Evolutionary conservation across 139 green algal genomes (phyloP).

Genomic region (Micractinium conductrix): DNA sequence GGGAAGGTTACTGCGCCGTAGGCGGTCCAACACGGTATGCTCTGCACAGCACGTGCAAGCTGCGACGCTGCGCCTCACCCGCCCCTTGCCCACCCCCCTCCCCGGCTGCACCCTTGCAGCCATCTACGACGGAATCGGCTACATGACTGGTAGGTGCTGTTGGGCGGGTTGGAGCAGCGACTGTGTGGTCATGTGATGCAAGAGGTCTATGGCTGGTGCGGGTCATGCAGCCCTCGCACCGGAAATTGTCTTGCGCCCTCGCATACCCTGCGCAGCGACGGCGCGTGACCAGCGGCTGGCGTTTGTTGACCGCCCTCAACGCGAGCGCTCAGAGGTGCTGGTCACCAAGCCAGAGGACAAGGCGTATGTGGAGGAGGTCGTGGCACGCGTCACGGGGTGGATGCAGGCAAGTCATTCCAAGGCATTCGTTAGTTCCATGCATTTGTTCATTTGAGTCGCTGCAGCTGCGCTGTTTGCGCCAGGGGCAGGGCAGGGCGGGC

Average conservation of each 20-base stretch:
- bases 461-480: neutral
- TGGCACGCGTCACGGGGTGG: conserved; percentile 57
- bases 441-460: no score
- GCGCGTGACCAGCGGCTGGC: conserved; percentile 36
- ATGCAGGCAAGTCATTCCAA: conserved; percentile 27
- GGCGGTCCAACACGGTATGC: no score
- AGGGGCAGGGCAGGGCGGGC: neutral
- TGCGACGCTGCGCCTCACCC: no score
- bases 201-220: no score
- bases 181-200: no score
- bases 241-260: no score
- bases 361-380: conserved; percentile 44
- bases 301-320: neutral
- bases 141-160: conserved; percentile 57
- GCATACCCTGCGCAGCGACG: neutral
- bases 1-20: no score
- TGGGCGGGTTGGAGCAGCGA: neutral
- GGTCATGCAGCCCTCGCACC: neutral
- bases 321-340: conserved; percentile 35
- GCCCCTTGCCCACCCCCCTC: no score
- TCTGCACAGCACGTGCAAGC: no score
- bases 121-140: conserved; percentile 74
- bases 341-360: conserved; percentile 52
- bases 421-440: no score
- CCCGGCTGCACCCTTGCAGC: no score